A percentile compares a stretch with the other conserved stretches of the same genome.
phyloP scores from a whole-genome alignment of 2,329 filamentous ascomycete species.

The Pseudophaeomoniella oleicola region DNA sequence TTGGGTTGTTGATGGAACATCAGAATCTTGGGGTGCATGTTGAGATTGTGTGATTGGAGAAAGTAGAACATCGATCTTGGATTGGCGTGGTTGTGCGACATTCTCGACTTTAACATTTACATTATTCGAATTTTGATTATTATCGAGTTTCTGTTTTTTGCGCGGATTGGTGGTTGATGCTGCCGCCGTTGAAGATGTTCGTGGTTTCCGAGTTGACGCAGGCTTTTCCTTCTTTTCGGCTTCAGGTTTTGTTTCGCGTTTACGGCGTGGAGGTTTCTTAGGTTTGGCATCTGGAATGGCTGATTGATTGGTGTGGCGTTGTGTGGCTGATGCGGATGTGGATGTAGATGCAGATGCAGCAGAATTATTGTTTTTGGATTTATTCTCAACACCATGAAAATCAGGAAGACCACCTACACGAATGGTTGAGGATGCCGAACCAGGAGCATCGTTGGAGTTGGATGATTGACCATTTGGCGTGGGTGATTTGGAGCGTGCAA shows the following conservation, averaged over 20 bases:
- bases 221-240: conserved; percentile 14
- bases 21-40: conserved; percentile 5
- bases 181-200: conserved; percentile 12
- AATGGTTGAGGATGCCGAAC: conserved; percentile 2
- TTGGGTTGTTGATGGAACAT: conserved; percentile 2
- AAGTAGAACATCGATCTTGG: conserved; percentile 26
- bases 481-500: neutral
- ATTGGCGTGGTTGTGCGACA: conserved; percentile 17
- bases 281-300: conserved; percentile 14
- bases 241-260: conserved; percentile 16
- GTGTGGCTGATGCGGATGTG: conserved; percentile 9
- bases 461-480: no score
- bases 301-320: conserved; percentile 10
- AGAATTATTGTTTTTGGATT: no score
- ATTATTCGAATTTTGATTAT: neutral
- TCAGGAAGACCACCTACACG: conserved; percentile 1
- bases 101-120: conserved; percentile 2
- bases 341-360: conserved; percentile 7
- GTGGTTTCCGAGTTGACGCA: conserved; percentile 7
- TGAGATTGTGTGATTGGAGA: conserved; percentile 11
- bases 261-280: conserved; percentile 24
- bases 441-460: neutral
- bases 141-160: conserved; percentile 31
- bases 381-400: conserved; percentile 3
- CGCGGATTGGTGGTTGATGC: conserved; percentile 28